Percentiles rank a stretch among this genome's conserved stretches.
Evolutionary conservation across 2,329 filamentous ascomycete genomes (phyloP).

Genomic region (Xylariaceae sp.): DNA sequence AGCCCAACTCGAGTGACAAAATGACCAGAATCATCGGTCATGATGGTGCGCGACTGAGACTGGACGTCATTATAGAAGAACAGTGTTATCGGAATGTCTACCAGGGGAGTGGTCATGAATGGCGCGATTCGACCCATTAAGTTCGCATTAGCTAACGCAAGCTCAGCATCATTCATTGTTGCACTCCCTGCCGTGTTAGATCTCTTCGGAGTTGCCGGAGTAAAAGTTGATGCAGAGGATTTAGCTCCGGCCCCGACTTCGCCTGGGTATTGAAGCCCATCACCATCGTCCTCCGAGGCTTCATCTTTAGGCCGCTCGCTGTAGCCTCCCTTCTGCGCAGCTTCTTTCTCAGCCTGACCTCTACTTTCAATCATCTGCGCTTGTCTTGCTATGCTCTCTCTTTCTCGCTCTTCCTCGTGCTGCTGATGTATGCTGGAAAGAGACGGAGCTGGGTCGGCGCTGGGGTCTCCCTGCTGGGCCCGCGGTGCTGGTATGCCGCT

Average conservation of each 20-base stretch:
- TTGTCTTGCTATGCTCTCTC: conserved; percentile 67
- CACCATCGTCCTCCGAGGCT: conserved; percentile 36
- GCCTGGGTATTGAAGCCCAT: conserved; percentile 18
- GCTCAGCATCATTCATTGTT: conserved; percentile 71
- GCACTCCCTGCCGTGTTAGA: conserved; percentile 28
- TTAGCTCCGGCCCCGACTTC: conserved; percentile 11
- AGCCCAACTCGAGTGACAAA: conserved; percentile 77
- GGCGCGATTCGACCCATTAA: conserved; percentile 83
- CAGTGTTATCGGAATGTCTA: conserved; percentile 74
- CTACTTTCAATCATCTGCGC: conserved; percentile 71
- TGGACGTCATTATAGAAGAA: conserved; percentile 90
- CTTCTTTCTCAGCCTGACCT: conserved; percentile 67
- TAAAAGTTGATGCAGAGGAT: conserved; percentile 34
- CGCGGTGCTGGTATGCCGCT: conserved; percentile 77
- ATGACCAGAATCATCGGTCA: conserved; percentile 85
- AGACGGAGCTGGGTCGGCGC: conserved; percentile 14
- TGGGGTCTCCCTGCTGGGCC: conserved; percentile 28
- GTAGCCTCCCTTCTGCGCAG: conserved; percentile 68
- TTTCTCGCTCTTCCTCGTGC: conserved; percentile 48
- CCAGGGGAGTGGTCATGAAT: conserved; percentile 81
- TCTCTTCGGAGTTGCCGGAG: conserved; percentile 37
- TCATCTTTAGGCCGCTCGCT: conserved; percentile 58
- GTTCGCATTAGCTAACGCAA: conserved; percentile 76
- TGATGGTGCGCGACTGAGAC: conserved; percentile 79
- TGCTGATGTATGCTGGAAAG: conserved; percentile 32